A percentile compares a stretch with the other conserved stretches of the same genome.
Conservation (phyloP, 495 filamentous ascomycete genomes). For the Xylaria cubensis region DNA sequence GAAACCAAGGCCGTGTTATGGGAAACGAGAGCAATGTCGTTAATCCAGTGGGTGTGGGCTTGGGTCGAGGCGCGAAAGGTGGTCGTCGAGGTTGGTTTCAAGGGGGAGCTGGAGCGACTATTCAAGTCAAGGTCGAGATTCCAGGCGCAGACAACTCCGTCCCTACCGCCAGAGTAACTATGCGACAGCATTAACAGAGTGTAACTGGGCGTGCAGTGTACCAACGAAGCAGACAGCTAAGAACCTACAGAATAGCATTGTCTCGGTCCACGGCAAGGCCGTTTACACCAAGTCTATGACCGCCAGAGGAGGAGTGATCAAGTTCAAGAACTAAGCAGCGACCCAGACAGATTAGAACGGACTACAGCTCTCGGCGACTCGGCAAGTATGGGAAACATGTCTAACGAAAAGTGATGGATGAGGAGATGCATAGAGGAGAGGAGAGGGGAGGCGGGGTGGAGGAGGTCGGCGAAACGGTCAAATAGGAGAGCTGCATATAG, state of each 20-base stretch:
- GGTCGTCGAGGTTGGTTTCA: constrained; percentile 57
- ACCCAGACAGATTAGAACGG: constrained; percentile 30
- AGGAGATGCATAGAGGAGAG: not conserved
- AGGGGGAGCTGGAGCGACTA: constrained; percentile 36
- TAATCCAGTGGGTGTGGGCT: constrained; percentile 98
- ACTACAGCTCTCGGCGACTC: not conserved
- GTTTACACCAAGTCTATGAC: constrained; percentile 93
- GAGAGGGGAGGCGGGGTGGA: not conserved
- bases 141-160: constrained; percentile 97
- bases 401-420: not conserved
- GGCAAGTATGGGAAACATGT: not conserved
- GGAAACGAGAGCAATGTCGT: constrained; percentile 88
- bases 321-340: constrained; percentile 80
- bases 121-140: constrained; percentile 72
- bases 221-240: constrained; percentile 29
- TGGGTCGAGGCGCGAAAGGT: constrained; percentile 91
- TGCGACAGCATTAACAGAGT: constrained; percentile 28
- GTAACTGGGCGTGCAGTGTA: not conserved
- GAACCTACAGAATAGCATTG: constrained; percentile 83
- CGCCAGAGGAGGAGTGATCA: constrained; percentile 81
- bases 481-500: constrained; percentile 26
- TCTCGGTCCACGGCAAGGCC: constrained; percentile 85
- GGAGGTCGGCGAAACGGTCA: constrained; percentile 9
- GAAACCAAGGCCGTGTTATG: constrained; percentile 86
- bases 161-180: constrained; percentile 94